Evolutionary conservation across 352 stramenopile genomes (phyloP).

Genomic region (Phytophthora cactorum): DNA sequence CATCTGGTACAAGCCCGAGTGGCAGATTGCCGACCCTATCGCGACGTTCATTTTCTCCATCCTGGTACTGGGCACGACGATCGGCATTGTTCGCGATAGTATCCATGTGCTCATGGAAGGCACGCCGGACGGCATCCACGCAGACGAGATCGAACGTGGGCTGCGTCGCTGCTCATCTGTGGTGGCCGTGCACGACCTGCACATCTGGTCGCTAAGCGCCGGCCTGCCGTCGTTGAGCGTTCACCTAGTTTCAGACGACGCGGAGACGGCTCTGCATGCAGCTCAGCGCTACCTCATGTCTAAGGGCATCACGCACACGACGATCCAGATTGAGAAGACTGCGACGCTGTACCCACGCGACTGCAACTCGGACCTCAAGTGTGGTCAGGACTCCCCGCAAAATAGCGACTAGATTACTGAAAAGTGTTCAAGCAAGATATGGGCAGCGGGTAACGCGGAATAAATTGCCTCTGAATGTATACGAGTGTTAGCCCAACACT

Average conservation of each 20-base stretch:
- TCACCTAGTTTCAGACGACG: slow-evolving; percentile 86
- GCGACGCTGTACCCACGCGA: slow-evolving; percentile 73
- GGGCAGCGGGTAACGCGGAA: neutral
- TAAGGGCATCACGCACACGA: slow-evolving; percentile 89
- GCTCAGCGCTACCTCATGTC: slow-evolving; percentile 78
- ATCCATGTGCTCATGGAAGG: slow-evolving; percentile 97
- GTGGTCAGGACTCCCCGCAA: slow-evolving; percentile 79
- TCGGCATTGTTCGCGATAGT: slow-evolving; percentile 91
- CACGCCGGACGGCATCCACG: slow-evolving; percentile 92
- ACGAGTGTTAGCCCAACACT: too few species aligned
- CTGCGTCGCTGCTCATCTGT: slow-evolving; percentile 87
- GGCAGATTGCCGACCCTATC: slow-evolving; percentile 97
- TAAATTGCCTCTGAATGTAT: too few species aligned
- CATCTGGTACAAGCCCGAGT: slow-evolving; percentile 97
- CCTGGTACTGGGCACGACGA: slow-evolving; percentile 94
- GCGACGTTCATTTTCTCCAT: slow-evolving; percentile 98
- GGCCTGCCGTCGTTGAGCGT: slow-evolving; percentile 92
- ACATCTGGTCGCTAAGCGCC: slow-evolving; percentile 98
- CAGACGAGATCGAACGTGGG: slow-evolving; percentile 82
- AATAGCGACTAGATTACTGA: slow-evolving; percentile 34
- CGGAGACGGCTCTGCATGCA: slow-evolving; percentile 67
- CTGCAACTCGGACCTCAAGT: slow-evolving; percentile 71
- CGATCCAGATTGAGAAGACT: slow-evolving; percentile 88
- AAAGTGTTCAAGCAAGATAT: slow-evolving; percentile 7
- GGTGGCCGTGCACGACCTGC: slow-evolving; percentile 95